phyloP scores from a whole-genome alignment of 371 early-diverging fungal genomes.

The Nosema muscidifuracis region DNA sequence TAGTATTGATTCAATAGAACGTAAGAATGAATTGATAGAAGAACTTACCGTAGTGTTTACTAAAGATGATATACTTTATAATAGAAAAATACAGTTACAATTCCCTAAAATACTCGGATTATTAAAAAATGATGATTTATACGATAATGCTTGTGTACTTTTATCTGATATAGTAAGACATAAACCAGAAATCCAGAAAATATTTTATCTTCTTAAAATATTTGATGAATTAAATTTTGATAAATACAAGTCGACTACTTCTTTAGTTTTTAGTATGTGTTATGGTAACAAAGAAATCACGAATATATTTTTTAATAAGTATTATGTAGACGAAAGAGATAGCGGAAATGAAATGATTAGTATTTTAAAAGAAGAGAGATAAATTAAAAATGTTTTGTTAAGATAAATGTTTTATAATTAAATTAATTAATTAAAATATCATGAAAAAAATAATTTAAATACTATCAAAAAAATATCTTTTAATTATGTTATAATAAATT shows the following conservation, averaged over 20 bases:
- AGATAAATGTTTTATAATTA: no score
- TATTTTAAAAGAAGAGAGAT: neutral
- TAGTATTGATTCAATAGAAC: neutral
- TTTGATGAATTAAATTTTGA: constrained; percentile 22
- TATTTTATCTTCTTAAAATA: constrained; percentile 16
- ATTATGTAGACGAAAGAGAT: constrained; percentile 20
- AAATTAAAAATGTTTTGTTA: no score
- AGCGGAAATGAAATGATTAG: neutral
- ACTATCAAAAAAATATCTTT: no score
- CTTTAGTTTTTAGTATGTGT: constrained; percentile 20
- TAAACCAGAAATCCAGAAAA: constrained; percentile 17
- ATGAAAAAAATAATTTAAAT: no score
- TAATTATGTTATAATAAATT: no score
- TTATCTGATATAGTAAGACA: constrained; percentile 18
- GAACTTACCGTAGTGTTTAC: constrained; percentile 20
- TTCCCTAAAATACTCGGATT: constrained; percentile 9
- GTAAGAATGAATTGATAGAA: neutral
- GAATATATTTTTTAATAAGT: constrained; percentile 5
- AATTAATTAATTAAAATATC: no score
- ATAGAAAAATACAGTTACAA: constrained; percentile 9
- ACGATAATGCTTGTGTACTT: constrained; percentile 7
- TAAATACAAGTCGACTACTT: constrained; percentile 14
- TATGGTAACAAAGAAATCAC: constrained; percentile 16
- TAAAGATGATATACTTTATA: constrained; percentile 6
- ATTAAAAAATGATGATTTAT: constrained; percentile 14